Evolutionary conservation across 495 filamentous ascomycete genomes (phyloP), one percentile per base, ranked within the genome.

Genomic region (Lasiosphaeris hirsuta): DNA sequence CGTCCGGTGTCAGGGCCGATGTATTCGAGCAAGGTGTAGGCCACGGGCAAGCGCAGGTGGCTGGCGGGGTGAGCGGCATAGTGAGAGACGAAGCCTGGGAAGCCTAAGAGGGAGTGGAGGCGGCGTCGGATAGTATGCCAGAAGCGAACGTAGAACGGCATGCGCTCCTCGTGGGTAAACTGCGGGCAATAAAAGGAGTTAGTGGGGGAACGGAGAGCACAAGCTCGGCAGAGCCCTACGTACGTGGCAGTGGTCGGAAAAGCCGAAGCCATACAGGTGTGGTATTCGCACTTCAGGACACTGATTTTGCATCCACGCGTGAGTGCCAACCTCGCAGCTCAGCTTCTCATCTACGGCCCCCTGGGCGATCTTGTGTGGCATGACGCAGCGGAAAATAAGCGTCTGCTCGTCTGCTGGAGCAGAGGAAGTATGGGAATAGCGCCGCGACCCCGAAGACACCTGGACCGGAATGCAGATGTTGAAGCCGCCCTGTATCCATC

Each of bases 391-490:
- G 37, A 77, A 49, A 0, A 75, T 36, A 8, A 71, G 62, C 36
- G 50, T 58, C n/a, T n/a, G n/a, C n/a, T n/a, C n/a, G n/a, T n/a
- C n/a, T n/a, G n/a, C n/a, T n/a, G n/a, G n/a, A n/a, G n/a, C n/a
- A n/a, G n/a, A n/a, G n/a, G n/a, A n/a, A n/a, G n/a, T 35, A 18
- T 50, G 48, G 18, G 47, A 23, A 9, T 44, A n/a, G n/a, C n/a
- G n/a, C n/a, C n/a, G n/a, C n/a, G n/a, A 39, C 30, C 34, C 7
- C 17, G 48, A 54, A 15, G 62, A 40, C 47, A 74, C 46, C 44
- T 63, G 55, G 41, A 72, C 62, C 23, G 69, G 71, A 30, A 76
- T 63, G 65, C 71, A 78, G 10, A 76, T 61, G 54, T 76, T 78
- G 61, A 71, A 75, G 57, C 71, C 69, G 3, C 72, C 71, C 42